Conservation (phyloP, 2,329 filamentous ascomycete species). For the Talaromyces sp. region DNA sequence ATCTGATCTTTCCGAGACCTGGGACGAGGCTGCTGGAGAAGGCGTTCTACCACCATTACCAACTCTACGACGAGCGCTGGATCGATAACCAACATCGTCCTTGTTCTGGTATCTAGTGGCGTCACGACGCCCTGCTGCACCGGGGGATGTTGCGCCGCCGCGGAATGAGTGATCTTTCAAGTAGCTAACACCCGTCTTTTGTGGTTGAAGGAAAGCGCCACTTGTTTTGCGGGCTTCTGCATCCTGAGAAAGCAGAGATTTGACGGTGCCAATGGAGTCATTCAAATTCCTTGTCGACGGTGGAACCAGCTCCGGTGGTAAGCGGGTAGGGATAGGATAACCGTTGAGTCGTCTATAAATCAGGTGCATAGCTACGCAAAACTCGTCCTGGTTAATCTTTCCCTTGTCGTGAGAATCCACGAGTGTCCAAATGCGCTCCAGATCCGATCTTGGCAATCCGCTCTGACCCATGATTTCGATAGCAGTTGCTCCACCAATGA, state of each 20-base stretch:
- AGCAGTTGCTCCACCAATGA: slow-evolving; percentile 83
- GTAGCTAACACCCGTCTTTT: slow-evolving; percentile 97
- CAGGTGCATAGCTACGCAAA: slow-evolving; percentile 97
- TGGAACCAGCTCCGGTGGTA: slow-evolving; percentile 88
- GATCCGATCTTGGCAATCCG: slow-evolving; percentile 80
- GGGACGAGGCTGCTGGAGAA: slow-evolving; percentile 70
- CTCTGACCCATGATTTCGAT: slow-evolving; percentile 98
- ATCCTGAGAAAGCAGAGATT: slow-evolving; percentile 81
- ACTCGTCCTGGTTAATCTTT: slow-evolving; percentile 90
- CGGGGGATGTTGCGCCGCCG: slow-evolving; percentile 53
- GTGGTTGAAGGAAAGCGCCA: slow-evolving; percentile 83
- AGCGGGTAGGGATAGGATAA: slow-evolving; percentile 79
- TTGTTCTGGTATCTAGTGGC: slow-evolving; percentile 97
- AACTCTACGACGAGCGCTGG: slow-evolving; percentile 82
- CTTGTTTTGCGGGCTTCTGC: slow-evolving; percentile 84
- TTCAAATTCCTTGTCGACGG: slow-evolving; percentile 91
- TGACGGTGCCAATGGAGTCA: slow-evolving; percentile 88
- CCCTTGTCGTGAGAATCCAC: slow-evolving; percentile 93
- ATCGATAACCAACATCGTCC: slow-evolving; percentile 87
- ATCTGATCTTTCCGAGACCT: slow-evolving; percentile 56
- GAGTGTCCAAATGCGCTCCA: slow-evolving; percentile 92
- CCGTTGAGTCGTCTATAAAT: slow-evolving; percentile 97
- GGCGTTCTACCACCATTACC: slow-evolving; percentile 67
- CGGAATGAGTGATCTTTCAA: slow-evolving; percentile 93
- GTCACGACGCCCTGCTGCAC: slow-evolving; percentile 69